Evolutionary conservation across 164 flowering plant genomes (phyloP), one percentile per base, ranked within the genome.

Genomic region (Amborella trichopoda): DNA sequence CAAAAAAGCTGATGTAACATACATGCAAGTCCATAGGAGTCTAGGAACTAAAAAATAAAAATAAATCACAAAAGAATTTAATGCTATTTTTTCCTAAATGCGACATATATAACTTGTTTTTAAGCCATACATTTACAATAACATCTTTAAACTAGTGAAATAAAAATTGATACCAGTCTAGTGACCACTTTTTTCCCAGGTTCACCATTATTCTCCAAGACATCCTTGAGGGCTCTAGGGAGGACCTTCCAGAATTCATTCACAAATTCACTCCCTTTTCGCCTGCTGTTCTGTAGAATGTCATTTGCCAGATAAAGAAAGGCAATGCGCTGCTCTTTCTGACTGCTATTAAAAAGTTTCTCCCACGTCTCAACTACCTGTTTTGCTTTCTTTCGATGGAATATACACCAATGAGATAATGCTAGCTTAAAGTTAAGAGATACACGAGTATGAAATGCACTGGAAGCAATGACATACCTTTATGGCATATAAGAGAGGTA

Each of bases 381-480:
- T 30, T 82, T 89, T 33, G 99, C 96, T 51, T 91, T 78, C 59
- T 70, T 67, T 24, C 68, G 93, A 54, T 91, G 96, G 66, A 82
- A 80, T 47, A 91, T 91, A 68, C 99, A 91, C 99, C 96, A 91
- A 55, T 87, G 95, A 12, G 99, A 91, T 37, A 87, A 59, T 23
- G 95, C 99, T 91, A 54, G 22, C 26, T n/a, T 26, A 33, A 50
- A 61, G 70, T 69, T 52, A 76, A 78, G 76, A n/a, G n/a, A n/a
- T n/a, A n/a, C n/a, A n/a, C n/a, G n/a, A n/a, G n/a, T n/a, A n/a
- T n/a, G n/a, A n/a, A n/a, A n/a, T n/a, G n/a, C n/a, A n/a, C n/a
- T n/a, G n/a, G n/a, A n/a, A n/a, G n/a, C n/a, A n/a, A n/a, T n/a
- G n/a, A n/a, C n/a, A n/a, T n/a, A n/a, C n/a, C n/a, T n/a, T n/a